A percentile compares a stretch with the other conserved stretches of the same genome.
Conservation (phyloP, 1,139 yeast genomes). For the Suhomyces wounanorum region DNA sequence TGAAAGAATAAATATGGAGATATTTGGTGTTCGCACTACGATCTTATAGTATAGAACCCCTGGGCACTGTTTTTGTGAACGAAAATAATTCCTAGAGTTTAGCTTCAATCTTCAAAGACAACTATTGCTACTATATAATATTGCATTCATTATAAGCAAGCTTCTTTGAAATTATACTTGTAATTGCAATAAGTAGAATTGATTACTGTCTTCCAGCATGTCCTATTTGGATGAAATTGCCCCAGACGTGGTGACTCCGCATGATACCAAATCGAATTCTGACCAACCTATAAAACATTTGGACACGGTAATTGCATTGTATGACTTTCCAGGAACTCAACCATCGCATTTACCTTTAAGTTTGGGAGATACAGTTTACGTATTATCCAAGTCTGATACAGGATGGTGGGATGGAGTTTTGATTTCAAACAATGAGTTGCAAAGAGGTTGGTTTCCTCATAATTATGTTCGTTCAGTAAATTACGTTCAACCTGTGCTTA, state of each 20-base stretch:
- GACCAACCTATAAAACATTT: constrained; percentile 39
- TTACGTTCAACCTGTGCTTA: constrained; percentile 49
- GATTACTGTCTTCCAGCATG: not conserved
- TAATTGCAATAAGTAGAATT: not conserved
- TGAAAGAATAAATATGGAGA: not conserved
- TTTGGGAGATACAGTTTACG: constrained; percentile 54
- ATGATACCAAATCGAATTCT: constrained; percentile 21
- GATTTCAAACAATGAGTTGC: constrained; percentile 38
- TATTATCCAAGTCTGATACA: constrained; percentile 51
- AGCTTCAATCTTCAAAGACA: not conserved
- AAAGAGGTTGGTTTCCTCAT: constrained; percentile 79
- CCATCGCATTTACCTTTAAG: constrained; percentile 48
- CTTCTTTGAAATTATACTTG: too few species aligned
- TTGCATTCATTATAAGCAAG: too few species aligned
- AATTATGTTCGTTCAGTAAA: constrained; percentile 53
- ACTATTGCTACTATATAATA: not conserved
- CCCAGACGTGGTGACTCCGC: constrained; percentile 41
- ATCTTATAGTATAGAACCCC: not conserved
- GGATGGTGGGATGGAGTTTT: constrained; percentile 84
- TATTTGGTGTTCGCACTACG: not conserved
- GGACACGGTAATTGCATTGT: constrained; percentile 54
- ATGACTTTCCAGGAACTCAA: constrained; percentile 52
- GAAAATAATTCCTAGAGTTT: not conserved
- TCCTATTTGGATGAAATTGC: constrained; percentile 36
- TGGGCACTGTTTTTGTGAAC: not conserved